Conservation (phyloP, 2,329 filamentous ascomycete species). For the Xylariaceae sp. region DNA sequence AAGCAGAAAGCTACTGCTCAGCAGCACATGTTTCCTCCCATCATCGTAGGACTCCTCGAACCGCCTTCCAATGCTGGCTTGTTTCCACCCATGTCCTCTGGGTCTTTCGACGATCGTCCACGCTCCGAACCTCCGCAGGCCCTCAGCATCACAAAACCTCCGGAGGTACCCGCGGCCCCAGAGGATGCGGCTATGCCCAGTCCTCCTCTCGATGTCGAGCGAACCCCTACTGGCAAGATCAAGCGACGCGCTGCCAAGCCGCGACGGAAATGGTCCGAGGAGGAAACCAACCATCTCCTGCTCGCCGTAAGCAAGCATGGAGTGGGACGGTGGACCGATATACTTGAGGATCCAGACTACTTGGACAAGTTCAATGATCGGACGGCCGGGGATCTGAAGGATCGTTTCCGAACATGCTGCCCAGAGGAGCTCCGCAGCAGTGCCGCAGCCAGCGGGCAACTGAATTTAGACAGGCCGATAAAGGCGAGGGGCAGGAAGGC, state of each 20-base stretch:
- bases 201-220: slow-evolving; percentile 25
- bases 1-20: slow-evolving; percentile 56
- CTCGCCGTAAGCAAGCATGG: slow-evolving; percentile 59
- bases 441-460: slow-evolving; percentile 26
- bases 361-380: slow-evolving; percentile 50
- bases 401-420: slow-evolving; percentile 63
- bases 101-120: slow-evolving; percentile 46
- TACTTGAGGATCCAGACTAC: slow-evolving; percentile 57
- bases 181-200: slow-evolving; percentile 24
- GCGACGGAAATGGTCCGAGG: slow-evolving; percentile 60
- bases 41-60: slow-evolving; percentile 61
- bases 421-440: slow-evolving; percentile 53
- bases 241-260: slow-evolving; percentile 54
- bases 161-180: slow-evolving; percentile 18
- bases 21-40: slow-evolving; percentile 55
- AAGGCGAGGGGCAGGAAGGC: slow-evolving; percentile 24
- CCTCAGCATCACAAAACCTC: slow-evolving; percentile 29
- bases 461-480: slow-evolving; percentile 16
- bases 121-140: slow-evolving; percentile 39
- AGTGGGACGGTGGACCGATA: slow-evolving; percentile 62
- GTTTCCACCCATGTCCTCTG: slow-evolving; percentile 60
- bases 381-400: slow-evolving; percentile 60
- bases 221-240: slow-evolving; percentile 33
- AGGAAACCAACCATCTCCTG: slow-evolving; percentile 59
- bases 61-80: slow-evolving; percentile 57